These are phyloP conservation scores for Papiliotrema laurentii DNA, from an alignment of 1,284 basidiomycete species.

Conservation along the genomic window DNA sequence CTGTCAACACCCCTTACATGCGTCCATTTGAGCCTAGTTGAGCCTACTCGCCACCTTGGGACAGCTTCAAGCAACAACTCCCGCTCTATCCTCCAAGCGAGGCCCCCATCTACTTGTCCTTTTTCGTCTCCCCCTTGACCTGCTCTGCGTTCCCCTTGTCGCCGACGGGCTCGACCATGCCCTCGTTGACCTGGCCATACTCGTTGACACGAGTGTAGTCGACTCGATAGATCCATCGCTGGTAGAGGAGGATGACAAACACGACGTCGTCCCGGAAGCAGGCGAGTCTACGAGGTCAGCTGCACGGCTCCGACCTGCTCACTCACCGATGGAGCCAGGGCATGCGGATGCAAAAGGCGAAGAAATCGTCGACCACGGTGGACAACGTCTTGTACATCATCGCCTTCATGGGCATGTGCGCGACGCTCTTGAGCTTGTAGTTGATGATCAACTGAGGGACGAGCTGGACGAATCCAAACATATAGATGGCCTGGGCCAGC, in stretches of 20 bases:
- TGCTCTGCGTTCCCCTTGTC: constrained; percentile 13
- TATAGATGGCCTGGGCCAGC: constrained; percentile 52
- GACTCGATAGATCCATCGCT: constrained; percentile 94
- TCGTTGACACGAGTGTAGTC: constrained; percentile 93
- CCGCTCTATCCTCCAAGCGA: not conserved
- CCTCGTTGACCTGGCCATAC: constrained; percentile 72
- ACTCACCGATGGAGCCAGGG: constrained; percentile 69
- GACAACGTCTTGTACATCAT: constrained; percentile 85
- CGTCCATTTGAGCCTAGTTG: too few relatives aligned
- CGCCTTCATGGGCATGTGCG: constrained; percentile 68
- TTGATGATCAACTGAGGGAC: constrained; percentile 85
- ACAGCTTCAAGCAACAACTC: not conserved
- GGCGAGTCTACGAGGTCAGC: constrained; percentile 28
- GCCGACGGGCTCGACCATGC: constrained; percentile 39
- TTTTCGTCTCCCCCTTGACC: constrained; percentile 33
- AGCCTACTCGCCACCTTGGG: too few relatives aligned
- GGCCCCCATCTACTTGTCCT: constrained; percentile 28
- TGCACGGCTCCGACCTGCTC: not conserved
- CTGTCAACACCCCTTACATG: too few relatives aligned
- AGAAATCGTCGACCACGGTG: constrained; percentile 77
- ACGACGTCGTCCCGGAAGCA: constrained; percentile 78
- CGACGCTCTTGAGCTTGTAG: constrained; percentile 80
- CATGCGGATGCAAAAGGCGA: constrained; percentile 85
- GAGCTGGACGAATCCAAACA: constrained; percentile 95
- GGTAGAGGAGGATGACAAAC: constrained; percentile 53